A percentile compares a stretch with the other conserved stretches of the same genome.
These are phyloP conservation scores for Lasiodiplodia theobromae DNA, from an alignment of 2,329 filamentous ascomycete species.

Conservation along the genomic window DNA sequence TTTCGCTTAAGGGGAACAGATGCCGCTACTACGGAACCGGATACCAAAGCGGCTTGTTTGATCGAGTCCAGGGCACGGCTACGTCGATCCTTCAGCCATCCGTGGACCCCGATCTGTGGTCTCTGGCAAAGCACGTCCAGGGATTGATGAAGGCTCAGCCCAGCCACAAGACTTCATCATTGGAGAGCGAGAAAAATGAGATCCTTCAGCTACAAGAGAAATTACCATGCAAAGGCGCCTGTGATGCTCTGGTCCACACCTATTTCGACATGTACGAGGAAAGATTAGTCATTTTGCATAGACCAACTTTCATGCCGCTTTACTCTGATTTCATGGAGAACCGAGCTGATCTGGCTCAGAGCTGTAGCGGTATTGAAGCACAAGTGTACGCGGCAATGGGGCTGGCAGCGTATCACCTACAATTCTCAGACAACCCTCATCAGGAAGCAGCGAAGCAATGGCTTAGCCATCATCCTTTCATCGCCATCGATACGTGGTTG, in stretches of 20 bases:
- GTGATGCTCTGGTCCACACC: conserved; percentile 34
- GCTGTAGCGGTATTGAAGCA: background rate
- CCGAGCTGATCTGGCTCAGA: conserved; percentile 8
- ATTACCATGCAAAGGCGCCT: background rate
- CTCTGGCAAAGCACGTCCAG: conserved; percentile 35
- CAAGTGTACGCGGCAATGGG: conserved; percentile 34
- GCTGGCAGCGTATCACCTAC: conserved; percentile 36
- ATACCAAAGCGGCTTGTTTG: conserved; percentile 34
- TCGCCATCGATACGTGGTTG: conserved; percentile 26
- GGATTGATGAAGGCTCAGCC: conserved; percentile 33
- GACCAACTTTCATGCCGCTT: conserved; percentile 36
- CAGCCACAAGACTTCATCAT: background rate
- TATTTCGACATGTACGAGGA: conserved; percentile 37
- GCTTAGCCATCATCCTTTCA: conserved; percentile 28
- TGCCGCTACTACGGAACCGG: conserved; percentile 27
- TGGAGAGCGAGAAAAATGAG: background rate
- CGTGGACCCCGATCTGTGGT: conserved; percentile 34
- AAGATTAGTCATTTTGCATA: conserved; percentile 36
- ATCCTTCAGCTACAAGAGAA: background rate
- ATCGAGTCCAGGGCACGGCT: conserved; percentile 32
- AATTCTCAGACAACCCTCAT: conserved; percentile 15
- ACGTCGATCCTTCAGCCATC: conserved; percentile 17
- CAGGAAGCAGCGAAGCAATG: background rate
- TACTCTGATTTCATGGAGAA: conserved; percentile 35
- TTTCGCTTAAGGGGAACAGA: background rate